A percentile compares a stretch with the other conserved stretches of the same genome.
Conservation (phyloP, 1,284 basidiomycete species). For the Trichosporon sp. region DNA sequence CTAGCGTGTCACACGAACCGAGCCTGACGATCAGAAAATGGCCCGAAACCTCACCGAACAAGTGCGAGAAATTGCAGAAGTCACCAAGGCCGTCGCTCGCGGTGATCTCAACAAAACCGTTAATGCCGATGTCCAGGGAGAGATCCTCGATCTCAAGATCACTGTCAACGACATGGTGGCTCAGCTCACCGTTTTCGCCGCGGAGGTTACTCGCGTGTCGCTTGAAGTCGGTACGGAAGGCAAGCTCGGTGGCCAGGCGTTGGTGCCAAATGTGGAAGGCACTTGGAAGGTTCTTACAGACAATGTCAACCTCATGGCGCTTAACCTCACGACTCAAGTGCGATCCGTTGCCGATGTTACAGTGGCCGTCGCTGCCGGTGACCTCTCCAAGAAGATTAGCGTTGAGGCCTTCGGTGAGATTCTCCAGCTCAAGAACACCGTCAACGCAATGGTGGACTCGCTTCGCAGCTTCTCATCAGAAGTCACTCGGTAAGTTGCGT, state of each 20-base stretch:
- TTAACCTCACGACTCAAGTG: constrained; percentile 91
- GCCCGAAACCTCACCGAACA: constrained; percentile 91
- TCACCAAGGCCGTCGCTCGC: constrained; percentile 92
- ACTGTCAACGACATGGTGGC: constrained; percentile 56
- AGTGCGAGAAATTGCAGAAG: constrained; percentile 93
- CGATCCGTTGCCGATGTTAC: constrained; percentile 95
- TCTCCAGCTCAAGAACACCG: constrained; percentile 68
- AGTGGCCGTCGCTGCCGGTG: constrained; percentile 92
- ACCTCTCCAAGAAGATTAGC: constrained; percentile 81
- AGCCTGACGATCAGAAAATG: constrained; percentile 60
- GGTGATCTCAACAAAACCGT: constrained; percentile 87
- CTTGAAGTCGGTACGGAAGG: constrained; percentile 93
- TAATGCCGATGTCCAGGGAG: constrained; percentile 92
- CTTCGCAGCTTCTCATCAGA: constrained; percentile 56
- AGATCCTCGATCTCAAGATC: constrained; percentile 84
- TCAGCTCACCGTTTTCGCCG: constrained; percentile 55
- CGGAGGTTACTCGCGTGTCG: constrained; percentile 71
- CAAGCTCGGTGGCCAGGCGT: constrained; percentile 89
- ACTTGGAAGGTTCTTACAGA: constrained; percentile 94
- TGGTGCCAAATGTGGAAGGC: constrained; percentile 79
- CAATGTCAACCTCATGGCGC: constrained; percentile 70
- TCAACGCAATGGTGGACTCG: constrained; percentile 48
- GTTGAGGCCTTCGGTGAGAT: constrained; percentile 98
- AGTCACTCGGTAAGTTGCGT: constrained; percentile 58
- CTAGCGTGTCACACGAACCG: neutral